phyloP scores from a whole-genome alignment of 192 early-diverging fungal species.

The Backusella liffmaniae region DNA sequence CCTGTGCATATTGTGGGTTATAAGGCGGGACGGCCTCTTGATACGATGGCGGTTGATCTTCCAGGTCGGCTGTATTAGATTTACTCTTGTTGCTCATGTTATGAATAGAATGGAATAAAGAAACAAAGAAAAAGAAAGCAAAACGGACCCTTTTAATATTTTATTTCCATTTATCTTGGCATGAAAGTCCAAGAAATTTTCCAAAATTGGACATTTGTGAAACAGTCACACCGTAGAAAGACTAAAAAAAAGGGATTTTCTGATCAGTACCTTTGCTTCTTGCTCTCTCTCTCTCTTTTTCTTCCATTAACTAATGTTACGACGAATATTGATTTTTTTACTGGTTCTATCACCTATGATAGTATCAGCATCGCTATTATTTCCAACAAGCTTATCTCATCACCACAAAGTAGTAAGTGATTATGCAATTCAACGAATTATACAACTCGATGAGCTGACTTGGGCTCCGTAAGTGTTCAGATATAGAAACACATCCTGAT shows the following conservation, averaged over 20 bases:
- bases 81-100: not conserved
- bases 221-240: not conserved
- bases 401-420: constrained; percentile 10
- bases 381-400: not conserved
- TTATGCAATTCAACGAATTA: not conserved
- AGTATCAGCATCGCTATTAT: not conserved
- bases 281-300: not conserved
- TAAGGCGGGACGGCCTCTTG: constrained; percentile 4
- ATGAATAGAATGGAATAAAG: not conserved
- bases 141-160: not conserved
- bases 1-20: not conserved
- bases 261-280: not conserved
- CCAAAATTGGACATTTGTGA: not conserved
- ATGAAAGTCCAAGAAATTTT: not conserved
- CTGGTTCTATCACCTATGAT: not conserved
- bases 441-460: not conserved
- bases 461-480: constrained; percentile 32
- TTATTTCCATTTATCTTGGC: not conserved
- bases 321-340: not conserved
- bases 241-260: not conserved
- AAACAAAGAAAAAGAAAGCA: not conserved
- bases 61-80: not conserved
- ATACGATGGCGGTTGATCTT: constrained; percentile 10
- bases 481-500: constrained; percentile 47
- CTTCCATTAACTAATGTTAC: not conserved